Evolutionary conservation across 1,284 basidiomycete genomes (phyloP), one percentile per base, ranked within the genome.

Genomic region (Schizophyllum amplum): DNA sequence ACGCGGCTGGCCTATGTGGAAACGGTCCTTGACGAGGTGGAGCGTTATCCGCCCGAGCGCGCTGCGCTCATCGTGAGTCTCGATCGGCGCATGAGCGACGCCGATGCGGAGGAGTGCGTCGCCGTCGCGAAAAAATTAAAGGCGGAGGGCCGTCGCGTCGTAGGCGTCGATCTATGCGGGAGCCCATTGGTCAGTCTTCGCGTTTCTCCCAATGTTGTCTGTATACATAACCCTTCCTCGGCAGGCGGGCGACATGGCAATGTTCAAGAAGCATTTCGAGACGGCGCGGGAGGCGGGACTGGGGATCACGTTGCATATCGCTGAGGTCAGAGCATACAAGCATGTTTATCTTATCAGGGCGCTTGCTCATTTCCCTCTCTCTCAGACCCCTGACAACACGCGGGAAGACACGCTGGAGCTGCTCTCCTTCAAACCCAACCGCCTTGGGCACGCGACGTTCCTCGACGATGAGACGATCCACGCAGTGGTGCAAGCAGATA

Each of bases 391-490:
- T 2, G 64, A 73, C 5, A 85, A 84, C 61, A 67, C 80, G 1
- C 57, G 71, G 1, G 72, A 75, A 49, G 90, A 93, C 59, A 86
- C 86, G 0, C 69, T 81, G n/a, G 68, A 75, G 52, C 72, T 92
- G 9, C 74, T 92, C 0, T 79, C 80, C 1, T 85, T 80, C 70
- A 66, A 71, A 24, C 89, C 91, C 0, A 72, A 86, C 57, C 76
- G 91, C 26, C 73, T 94, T 0, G 90, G 91, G 0, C 92, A 94
- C 62, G 91, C 88, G 0, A 93, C 90, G 0, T 91, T 90, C 68
- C 77, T 92, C 22, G 75, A 87, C 56, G 80, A 82, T 1, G 75
- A 78, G 26, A 80, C 83, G 3, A 77, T 79, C 66, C 67, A 75
- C 13, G 65, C 82, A 42, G 87, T 92, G 11, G 71, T 82, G 53